Conservation (phyloP, 148 eudicot genomes). For the Chenopodium formosanum region DNA sequence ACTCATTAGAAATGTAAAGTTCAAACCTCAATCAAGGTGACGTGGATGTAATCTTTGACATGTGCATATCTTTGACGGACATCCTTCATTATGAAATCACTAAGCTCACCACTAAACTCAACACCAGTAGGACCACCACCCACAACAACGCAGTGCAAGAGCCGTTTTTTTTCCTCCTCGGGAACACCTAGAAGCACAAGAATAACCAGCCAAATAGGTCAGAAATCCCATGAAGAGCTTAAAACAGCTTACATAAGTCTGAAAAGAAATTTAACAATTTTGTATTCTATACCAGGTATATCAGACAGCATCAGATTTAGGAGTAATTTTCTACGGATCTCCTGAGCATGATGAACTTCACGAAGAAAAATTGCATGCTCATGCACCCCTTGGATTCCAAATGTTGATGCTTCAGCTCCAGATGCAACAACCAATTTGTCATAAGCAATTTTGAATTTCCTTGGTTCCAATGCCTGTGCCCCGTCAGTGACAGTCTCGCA, state of each 20-base stretch:
- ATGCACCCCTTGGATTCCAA: conserved; percentile 78
- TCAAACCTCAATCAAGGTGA: conserved; percentile 86
- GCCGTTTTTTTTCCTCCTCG: conserved; percentile 79
- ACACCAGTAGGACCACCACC: conserved; percentile 99
- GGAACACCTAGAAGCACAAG: conserved; percentile 49
- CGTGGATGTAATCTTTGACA: conserved; percentile 84
- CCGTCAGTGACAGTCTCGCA: conserved; percentile 79
- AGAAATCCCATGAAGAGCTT: background rate
- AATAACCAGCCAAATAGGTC: conserved; percentile 5
- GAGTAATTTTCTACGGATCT: conserved; percentile 83
- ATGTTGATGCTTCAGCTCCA: conserved; percentile 86
- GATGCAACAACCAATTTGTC: conserved; percentile 92
- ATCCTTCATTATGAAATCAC: conserved; percentile 90
- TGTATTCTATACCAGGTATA: conserved; percentile 64
- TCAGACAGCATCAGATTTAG: conserved; percentile 92
- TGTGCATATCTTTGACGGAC: conserved; percentile 81
- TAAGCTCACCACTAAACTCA: conserved; percentile 96
- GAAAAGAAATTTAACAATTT: too few relatives aligned
- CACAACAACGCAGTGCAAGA: conserved; percentile 90
- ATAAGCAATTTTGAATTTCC: conserved; percentile 76
- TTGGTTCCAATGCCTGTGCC: conserved; percentile 49
- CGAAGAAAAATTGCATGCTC: conserved; percentile 89
- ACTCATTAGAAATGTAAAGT: background rate
- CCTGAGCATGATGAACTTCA: conserved; percentile 96
- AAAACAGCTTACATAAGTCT: background rate